phyloP scores from a whole-genome alignment of 2,329 filamentous ascomycete genomes.

The Aspergillus glaucus region DNA sequence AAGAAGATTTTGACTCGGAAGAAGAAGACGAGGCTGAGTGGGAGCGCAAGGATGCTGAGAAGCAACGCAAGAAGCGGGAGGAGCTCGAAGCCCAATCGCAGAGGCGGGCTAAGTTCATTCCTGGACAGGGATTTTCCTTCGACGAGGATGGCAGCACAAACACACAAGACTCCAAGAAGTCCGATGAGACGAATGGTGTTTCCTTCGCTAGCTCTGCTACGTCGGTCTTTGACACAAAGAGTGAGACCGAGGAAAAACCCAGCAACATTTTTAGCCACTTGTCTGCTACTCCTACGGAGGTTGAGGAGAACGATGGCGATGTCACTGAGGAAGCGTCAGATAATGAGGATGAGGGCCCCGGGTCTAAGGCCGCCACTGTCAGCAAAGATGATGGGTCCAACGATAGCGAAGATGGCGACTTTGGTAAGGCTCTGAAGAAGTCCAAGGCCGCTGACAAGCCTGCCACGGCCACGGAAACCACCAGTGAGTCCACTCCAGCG shows the following conservation, averaged over 20 bases:
- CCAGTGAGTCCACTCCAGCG: constrained; percentile 8
- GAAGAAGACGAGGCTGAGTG: constrained; percentile 47
- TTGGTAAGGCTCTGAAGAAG: constrained; percentile 15
- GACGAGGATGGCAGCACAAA: constrained; percentile 16
- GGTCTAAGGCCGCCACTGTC: constrained; percentile 8
- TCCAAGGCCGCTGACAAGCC: constrained; percentile 12
- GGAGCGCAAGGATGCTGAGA: constrained; percentile 41
- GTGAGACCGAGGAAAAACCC: constrained; percentile 20
- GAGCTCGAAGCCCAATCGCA: constrained; percentile 34
- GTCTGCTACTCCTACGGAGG: constrained; percentile 23
- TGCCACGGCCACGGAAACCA: constrained; percentile 5
- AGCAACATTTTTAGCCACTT: constrained; percentile 35
- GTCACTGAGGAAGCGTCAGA: constrained; percentile 20
- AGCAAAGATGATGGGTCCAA: constrained; percentile 7
- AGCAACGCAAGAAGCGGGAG: constrained; percentile 40
- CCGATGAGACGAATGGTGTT: constrained; percentile 8
- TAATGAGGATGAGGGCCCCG: constrained; percentile 13
- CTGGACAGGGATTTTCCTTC: constrained; percentile 28
- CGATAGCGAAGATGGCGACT: constrained; percentile 18
- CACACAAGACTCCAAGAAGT: constrained; percentile 13
- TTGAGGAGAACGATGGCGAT: constrained; percentile 21
- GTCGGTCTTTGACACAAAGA: constrained; percentile 25
- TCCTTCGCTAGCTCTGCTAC: constrained; percentile 8
- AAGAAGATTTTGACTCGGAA: constrained; percentile 47
- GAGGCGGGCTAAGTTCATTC: constrained; percentile 25